These are phyloP conservation scores for Trichophyton rubrum DNA, from an alignment of 2,329 filamentous ascomycete genomes.

Conservation along the genomic window DNA sequence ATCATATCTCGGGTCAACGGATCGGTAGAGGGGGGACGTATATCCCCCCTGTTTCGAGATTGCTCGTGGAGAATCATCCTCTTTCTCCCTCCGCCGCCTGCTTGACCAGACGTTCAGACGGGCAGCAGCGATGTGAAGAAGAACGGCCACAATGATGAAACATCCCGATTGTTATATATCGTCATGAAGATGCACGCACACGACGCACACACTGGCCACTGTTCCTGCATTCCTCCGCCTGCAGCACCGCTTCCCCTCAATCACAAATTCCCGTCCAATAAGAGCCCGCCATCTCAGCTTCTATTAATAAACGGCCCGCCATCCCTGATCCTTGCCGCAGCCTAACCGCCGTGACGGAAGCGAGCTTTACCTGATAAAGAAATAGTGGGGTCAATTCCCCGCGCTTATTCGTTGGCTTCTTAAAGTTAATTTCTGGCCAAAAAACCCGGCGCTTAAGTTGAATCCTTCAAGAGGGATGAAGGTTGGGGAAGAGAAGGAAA, in stretches of 20 bases:
- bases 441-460: neutral
- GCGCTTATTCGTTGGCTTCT: neutral
- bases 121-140: neutral
- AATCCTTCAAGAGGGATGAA: neutral
- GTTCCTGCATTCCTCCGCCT: neutral
- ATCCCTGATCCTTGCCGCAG: neutral
- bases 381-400: neutral
- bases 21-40: neutral
- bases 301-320: neutral
- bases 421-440: neutral
- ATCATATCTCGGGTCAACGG: slow-evolving; percentile 30
- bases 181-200: neutral
- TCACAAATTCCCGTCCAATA: neutral
- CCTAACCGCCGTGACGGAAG: neutral
- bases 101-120: neutral
- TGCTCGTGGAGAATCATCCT: neutral
- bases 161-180: neutral
- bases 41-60: neutral
- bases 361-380: neutral
- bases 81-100: neutral
- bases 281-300: neutral
- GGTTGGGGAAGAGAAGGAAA: neutral
- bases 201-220: neutral
- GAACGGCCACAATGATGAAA: neutral
- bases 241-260: neutral